phyloP scores from a whole-genome alignment of 441 rosid species.

The Metrosideros polymorpha region DNA sequence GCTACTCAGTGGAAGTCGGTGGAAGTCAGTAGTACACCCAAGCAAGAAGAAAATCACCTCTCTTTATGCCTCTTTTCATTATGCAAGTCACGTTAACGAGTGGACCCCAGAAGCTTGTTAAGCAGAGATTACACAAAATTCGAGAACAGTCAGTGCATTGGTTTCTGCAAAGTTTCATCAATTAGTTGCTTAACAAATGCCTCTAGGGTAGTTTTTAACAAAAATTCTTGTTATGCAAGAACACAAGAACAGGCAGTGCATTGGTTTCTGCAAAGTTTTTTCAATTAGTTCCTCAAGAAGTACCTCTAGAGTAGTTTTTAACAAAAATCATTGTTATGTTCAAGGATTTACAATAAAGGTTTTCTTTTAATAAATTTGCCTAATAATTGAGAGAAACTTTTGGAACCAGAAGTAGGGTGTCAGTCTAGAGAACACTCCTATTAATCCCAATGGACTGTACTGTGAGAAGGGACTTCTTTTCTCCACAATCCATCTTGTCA shows the following conservation, averaged over 20 bases:
- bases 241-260: background rate
- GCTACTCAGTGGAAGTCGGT: background rate
- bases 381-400: background rate
- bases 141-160: background rate
- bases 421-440: background rate
- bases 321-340: background rate
- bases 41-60: background rate
- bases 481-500: background rate
- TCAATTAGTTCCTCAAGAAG: background rate
- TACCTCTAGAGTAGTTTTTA: background rate
- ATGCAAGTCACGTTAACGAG: background rate
- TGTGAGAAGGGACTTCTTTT: background rate
- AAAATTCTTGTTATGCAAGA: background rate
- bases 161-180: background rate
- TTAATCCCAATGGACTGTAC: background rate
- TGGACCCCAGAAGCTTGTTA: background rate
- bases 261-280: background rate
- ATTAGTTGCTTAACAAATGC: background rate
- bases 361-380: background rate
- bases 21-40: background rate
- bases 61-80: background rate
- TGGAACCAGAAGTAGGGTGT: background rate
- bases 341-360: background rate
- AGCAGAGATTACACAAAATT: background rate
- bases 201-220: background rate